Base-by-base conservation (phyloP, 805 yeast genomes). In the Lachancea dasiensis region DNA sequence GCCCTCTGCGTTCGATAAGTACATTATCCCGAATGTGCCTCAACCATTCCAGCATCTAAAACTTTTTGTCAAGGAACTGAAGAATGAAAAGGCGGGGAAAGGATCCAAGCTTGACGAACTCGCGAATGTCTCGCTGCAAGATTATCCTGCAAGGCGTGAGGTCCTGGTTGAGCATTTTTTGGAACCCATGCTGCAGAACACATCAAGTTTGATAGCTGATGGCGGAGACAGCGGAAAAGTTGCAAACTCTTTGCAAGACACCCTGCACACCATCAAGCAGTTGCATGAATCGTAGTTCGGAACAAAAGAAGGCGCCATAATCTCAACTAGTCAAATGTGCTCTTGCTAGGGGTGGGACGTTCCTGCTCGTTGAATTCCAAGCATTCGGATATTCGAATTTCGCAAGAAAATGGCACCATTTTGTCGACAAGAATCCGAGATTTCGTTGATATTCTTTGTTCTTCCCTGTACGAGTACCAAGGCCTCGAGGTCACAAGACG, bases 221-320 rank as follows among this genome's bases (percentile, higher is more conserved):
- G 94, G 86, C 9, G 89, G 89, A 1, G 85, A 79, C 33, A 63
- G 72, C 14, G 87, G 87, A 3, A 70, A 77, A 44, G 70, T 56
- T 10, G 69, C 74, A 6, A 64, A 61, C 39, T 51, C 44, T 19
- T 34, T 58, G 25, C 27, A 38, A 21, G 37, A 16, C 17, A 21
- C 30, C 2, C 28, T 38, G 19, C 37, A 33, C 17, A 18, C 8
- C 2, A 34, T 34, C 11, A 34, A 13, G 21, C 21, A 22, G 27
- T 11, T 32, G n/a, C 37, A 34, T 26, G 31, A 34, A n/a, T 25
- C 26, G 10, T 27, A 20, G 21, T 4, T n/a, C 13, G 13, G 20
- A 3, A 10, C 13, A 28, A n/a, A n/a, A n/a, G n/a, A n/a, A n/a
- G n/a, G n/a, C n/a, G n/a, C n/a, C n/a, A n/a, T n/a, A n/a, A n/a